These are phyloP conservation scores for Candida sonorensis DNA, from an alignment of 805 yeast genomes.

Conservation along the genomic window DNA sequence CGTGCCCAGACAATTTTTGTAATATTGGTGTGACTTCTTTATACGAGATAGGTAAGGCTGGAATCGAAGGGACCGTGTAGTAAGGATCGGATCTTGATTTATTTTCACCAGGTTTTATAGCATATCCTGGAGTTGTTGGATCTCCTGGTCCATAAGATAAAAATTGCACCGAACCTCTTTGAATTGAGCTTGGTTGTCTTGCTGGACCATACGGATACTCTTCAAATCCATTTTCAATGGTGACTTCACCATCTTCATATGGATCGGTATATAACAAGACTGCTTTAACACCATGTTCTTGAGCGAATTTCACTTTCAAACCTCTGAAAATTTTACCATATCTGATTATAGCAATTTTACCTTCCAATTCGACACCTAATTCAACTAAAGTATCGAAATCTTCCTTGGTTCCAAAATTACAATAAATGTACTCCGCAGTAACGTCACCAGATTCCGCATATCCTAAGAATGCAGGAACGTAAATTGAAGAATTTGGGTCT, in stretches of 20 bases:
- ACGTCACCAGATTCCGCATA: constrained; percentile 73
- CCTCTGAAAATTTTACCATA: constrained; percentile 69
- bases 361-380: constrained; percentile 44
- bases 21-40: constrained; percentile 59
- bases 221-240: constrained; percentile 49
- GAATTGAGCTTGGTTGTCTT: constrained; percentile 68
- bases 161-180: constrained; percentile 69
- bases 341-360: constrained; percentile 58
- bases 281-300: constrained; percentile 61
- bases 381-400: constrained; percentile 53
- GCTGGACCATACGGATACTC: constrained; percentile 76
- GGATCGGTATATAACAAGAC: constrained; percentile 68
- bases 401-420: constrained; percentile 57
- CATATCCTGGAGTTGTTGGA: constrained; percentile 69
- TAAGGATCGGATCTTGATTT: constrained; percentile 44
- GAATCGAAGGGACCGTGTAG: constrained; percentile 53
- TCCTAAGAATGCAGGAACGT: constrained; percentile 69
- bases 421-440: constrained; percentile 58
- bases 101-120: constrained; percentile 50
- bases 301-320: constrained; percentile 69
- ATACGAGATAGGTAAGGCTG: constrained; percentile 63
- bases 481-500: constrained; percentile 43
- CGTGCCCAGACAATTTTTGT: constrained; percentile 50
- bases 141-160: constrained; percentile 63
- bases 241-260: constrained; percentile 49